Percentiles rank a stretch among this genome's conserved stretches.
phyloP scores from a whole-genome alignment of 106 monocot species.

The Alisma plantagoaquatica region DNA sequence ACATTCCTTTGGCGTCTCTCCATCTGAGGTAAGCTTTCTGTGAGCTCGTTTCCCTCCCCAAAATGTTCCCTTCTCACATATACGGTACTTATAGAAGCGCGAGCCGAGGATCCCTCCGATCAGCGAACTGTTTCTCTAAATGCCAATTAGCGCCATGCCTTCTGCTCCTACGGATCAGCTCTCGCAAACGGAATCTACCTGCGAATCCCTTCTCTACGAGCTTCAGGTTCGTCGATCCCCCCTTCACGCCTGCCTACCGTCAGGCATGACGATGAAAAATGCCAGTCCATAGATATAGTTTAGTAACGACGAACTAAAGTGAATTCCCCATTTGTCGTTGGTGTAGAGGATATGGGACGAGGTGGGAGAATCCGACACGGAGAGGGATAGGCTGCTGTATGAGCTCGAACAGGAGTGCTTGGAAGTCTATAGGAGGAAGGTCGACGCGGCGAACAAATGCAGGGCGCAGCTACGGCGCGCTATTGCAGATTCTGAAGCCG shows the following conservation, averaged over 20 bases:
- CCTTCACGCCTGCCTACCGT: no score
- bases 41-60: no score
- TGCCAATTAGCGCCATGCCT: neutral
- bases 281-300: neutral
- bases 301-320: neutral
- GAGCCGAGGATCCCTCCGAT: no score
- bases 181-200: neutral
- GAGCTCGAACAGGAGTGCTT: slow-evolving; percentile 75
- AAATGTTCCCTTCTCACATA: no score
- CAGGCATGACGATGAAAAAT: no score
- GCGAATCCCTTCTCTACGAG: neutral
- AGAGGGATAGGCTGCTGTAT: slow-evolving; percentile 55
- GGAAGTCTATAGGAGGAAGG: slow-evolving; percentile 61
- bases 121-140: no score
- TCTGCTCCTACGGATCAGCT: neutral
- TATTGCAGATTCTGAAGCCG: slow-evolving; percentile 66
- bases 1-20: no score
- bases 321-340: no score
- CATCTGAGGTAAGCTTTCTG: no score
- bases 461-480: slow-evolving; percentile 51
- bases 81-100: no score
- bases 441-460: slow-evolving; percentile 45
- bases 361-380: slow-evolving; percentile 52
- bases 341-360: slow-evolving; percentile 78
- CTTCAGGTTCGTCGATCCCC: no score